phyloP scores from a whole-genome alignment of 2,329 filamentous ascomycete genomes.

The Diaporthe citriasiana region DNA sequence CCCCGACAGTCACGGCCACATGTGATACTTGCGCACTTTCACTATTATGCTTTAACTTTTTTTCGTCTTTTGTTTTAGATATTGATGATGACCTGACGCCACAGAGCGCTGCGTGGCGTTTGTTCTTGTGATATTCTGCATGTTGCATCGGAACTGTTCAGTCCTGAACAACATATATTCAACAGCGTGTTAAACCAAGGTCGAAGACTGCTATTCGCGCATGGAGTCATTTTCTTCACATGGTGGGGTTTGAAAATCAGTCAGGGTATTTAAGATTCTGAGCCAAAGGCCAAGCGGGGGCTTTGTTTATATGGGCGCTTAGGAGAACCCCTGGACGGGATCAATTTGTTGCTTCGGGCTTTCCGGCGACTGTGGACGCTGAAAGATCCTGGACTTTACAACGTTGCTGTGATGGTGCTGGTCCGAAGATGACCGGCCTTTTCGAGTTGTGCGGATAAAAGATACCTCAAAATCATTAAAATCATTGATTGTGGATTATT shows the following conservation, averaged over 20 bases:
- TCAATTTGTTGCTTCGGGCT: not conserved
- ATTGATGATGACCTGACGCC: not conserved
- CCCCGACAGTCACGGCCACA: not conserved
- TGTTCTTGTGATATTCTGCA: not conserved
- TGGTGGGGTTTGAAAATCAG: not conserved
- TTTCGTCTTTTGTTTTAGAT: not conserved
- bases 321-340: not conserved
- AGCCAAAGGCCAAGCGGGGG: not conserved
- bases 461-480: conserved; percentile 15
- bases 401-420: not conserved
- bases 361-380: not conserved
- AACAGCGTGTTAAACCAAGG: not conserved
- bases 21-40: conserved; percentile 21
- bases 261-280: not conserved
- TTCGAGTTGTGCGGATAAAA: not conserved
- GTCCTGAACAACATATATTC: conserved; percentile 7
- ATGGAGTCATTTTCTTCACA: not conserved
- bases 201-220: conserved; percentile 4
- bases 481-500: not conserved
- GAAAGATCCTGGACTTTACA: not conserved
- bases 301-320: conserved; percentile 5
- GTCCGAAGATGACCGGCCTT: not conserved
- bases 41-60: not conserved
- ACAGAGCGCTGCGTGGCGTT: conserved; percentile 24
- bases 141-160: not conserved